These are phyloP conservation scores for Pouteria glomerata DNA, from an alignment of 148 eudicot species.

Conservation along the genomic window DNA sequence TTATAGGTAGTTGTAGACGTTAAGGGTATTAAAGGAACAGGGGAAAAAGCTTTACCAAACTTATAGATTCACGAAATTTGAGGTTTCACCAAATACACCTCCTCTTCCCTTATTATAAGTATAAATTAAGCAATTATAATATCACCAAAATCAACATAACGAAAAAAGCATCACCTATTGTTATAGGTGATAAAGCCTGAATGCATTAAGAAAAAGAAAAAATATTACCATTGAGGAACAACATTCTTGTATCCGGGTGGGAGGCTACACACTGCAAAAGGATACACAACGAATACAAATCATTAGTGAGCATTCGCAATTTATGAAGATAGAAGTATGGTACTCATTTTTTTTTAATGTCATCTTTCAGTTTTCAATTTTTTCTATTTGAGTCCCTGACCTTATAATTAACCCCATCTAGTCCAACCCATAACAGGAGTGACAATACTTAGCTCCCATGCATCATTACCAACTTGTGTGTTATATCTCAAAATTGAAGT, in stretches of 20 bases:
- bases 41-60: too few relatives aligned
- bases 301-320: neutral
- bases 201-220: neutral
- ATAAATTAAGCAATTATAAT: neutral
- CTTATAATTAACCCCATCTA: neutral
- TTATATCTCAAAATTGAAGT: neutral
- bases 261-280: slow-evolving; percentile 91
- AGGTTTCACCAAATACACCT: too few relatives aligned
- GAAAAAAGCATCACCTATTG: neutral
- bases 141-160: neutral
- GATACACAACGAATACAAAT: neutral
- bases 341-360: neutral
- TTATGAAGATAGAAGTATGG: too few relatives aligned
- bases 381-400: neutral
- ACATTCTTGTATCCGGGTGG: slow-evolving; percentile 83
- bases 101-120: too few relatives aligned
- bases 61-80: too few relatives aligned
- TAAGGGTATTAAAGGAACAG: too few relatives aligned
- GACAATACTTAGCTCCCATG: neutral
- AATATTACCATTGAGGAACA: slow-evolving; percentile 72
- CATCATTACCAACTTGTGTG: neutral
- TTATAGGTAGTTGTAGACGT: too few relatives aligned
- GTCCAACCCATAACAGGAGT: neutral
- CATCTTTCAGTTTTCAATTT: neutral
- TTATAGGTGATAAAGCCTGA: neutral